phyloP scores from a whole-genome alignment of 768 basidiomycete genomes.

The Rhizopogon sp. region DNA sequence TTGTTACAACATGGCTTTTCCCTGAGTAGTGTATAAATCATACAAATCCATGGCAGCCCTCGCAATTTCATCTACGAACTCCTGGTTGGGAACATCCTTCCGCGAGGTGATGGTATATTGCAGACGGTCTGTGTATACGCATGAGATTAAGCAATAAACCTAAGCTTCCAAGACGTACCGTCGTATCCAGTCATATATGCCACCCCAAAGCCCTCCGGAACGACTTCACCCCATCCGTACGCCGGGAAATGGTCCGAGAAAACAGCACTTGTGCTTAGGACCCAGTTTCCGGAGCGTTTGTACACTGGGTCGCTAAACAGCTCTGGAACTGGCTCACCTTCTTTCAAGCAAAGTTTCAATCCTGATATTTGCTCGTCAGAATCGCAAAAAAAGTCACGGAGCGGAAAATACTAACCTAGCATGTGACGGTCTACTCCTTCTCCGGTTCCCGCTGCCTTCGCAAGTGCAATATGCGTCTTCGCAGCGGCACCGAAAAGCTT shows the following conservation, averaged over 20 bases:
- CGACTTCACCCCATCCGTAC: conserved; percentile 96
- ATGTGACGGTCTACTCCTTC: conserved; percentile 86
- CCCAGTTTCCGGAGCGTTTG: conserved; percentile 74
- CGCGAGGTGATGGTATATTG: conserved; percentile 88
- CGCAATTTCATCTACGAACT: conserved; percentile 67
- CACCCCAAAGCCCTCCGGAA: conserved; percentile 91
- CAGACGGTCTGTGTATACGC: conserved; percentile 51
- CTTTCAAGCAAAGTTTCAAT: conserved; percentile 60
- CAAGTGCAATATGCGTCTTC: conserved; percentile 60
- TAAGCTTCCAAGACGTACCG: conserved; percentile 36
- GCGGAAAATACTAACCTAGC: conserved; percentile 48
- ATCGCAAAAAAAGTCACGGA: not conserved
- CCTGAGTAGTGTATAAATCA: conserved; percentile 40
- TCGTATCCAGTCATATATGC: conserved; percentile 92
- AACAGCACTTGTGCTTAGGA: conserved; percentile 84
- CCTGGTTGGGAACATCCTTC: conserved; percentile 74
- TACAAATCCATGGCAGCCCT: conserved; percentile 66
- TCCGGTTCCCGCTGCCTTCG: conserved; percentile 58
- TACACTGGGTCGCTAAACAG: conserved; percentile 76
- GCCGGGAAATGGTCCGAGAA: conserved; percentile 79
- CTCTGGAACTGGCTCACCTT: conserved; percentile 60
- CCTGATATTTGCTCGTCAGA: conserved; percentile 35
- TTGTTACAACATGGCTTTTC: conserved; percentile 32
- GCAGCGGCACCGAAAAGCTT: conserved; percentile 54
- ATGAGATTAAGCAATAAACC: not conserved